A percentile compares a stretch with the other conserved stretches of the same genome.
These are phyloP conservation scores for Sarocladium strictum DNA, from an alignment of 2,329 filamentous ascomycete genomes.

Conservation along the genomic window DNA sequence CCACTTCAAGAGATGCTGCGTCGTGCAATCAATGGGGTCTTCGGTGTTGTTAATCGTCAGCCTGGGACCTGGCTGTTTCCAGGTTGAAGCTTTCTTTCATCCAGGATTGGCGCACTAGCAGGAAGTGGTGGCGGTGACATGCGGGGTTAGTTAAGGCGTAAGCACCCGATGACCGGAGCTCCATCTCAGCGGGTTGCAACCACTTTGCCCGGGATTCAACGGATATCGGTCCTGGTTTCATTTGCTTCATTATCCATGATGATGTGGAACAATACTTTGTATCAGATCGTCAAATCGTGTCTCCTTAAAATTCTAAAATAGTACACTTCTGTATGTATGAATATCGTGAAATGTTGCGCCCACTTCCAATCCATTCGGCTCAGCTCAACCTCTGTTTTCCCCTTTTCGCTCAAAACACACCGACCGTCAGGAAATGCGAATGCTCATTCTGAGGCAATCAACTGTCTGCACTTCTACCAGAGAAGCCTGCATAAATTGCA, in stretches of 20 bases:
- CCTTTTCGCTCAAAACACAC: too few relatives aligned
- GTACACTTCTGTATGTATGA: slow-evolving; percentile 1
- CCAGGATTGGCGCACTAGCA: not conserved
- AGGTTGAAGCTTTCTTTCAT: not conserved
- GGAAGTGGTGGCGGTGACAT: not conserved
- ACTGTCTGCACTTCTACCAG: not conserved
- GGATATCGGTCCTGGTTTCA: too few relatives aligned
- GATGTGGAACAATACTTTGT: not conserved
- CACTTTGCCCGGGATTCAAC: too few relatives aligned
- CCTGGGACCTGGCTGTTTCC: not conserved
- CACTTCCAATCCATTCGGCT: not conserved
- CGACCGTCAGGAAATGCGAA: too few relatives aligned
- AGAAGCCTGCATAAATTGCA: not conserved
- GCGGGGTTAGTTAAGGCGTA: slow-evolving; percentile 6
- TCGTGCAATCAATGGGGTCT: too few relatives aligned
- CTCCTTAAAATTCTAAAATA: slow-evolving; percentile 6
- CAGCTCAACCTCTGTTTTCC: too few relatives aligned
- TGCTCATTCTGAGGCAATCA: too few relatives aligned
- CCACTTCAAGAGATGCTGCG: too few relatives aligned
- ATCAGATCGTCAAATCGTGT: slow-evolving; percentile 2
- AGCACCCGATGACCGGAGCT: not conserved
- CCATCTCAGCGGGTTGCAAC: too few relatives aligned
- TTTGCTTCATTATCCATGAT: too few relatives aligned
- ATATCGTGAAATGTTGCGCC: not conserved
- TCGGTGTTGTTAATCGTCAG: too few relatives aligned